phyloP scores from a whole-genome alignment of 768 basidiomycete species.

The Suillus subluteus region DNA sequence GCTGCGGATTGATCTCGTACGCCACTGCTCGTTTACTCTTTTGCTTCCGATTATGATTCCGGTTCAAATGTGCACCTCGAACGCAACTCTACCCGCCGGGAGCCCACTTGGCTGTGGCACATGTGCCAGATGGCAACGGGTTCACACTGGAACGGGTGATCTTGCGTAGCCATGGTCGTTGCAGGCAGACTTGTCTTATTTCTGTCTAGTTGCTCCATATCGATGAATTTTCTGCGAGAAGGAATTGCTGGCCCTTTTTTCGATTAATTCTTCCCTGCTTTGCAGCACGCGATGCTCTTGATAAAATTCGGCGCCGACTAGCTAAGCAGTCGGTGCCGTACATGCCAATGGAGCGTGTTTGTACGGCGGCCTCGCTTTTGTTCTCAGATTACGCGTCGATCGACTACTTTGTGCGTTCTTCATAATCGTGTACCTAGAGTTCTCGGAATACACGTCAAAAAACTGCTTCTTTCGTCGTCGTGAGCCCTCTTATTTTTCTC shows the following conservation, averaged over 20 bases:
- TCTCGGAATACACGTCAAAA: slow-evolving; percentile 6
- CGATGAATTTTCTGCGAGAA: background rate
- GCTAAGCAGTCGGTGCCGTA: background rate
- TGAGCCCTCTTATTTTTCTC: background rate
- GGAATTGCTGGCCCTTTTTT: background rate
- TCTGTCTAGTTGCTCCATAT: background rate
- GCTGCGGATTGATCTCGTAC: background rate
- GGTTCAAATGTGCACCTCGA: background rate
- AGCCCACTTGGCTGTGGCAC: background rate
- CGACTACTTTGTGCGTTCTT: background rate
- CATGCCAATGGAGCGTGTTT: slow-evolving; percentile 1
- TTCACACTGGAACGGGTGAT: background rate
- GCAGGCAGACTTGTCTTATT: background rate
- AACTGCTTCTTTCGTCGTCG: background rate
- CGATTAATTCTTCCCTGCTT: background rate
- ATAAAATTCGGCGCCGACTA: background rate
- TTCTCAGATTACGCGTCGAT: slow-evolving; percentile 11
- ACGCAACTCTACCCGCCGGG: background rate
- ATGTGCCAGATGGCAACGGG: background rate
- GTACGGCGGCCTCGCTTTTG: slow-evolving; percentile 13
- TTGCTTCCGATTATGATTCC: background rate
- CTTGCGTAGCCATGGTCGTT: background rate
- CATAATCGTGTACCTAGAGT: slow-evolving; percentile 1
- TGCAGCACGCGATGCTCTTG: background rate
- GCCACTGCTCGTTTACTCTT: background rate